Evolutionary conservation across 305 asterid species (phyloP), one percentile per base, ranked within the genome.

Genomic region (Solanum hybrid): DNA sequence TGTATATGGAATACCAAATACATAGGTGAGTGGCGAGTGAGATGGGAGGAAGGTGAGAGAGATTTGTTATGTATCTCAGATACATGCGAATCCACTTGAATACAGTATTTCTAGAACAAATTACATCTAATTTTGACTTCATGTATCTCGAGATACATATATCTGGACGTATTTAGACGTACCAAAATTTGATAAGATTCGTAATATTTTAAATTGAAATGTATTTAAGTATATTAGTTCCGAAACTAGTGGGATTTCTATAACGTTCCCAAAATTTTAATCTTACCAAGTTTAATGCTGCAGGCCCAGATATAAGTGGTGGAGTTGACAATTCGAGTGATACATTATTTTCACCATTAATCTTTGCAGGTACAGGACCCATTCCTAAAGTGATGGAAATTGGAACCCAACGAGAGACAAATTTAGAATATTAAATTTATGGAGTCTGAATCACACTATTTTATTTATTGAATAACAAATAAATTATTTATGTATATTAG

Each of bases 331-430:
- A 82, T 45, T 29, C 15, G 29, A 40, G 29, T 26, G 86, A 87
- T 45, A 45, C 40, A 45, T 42, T 15, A 51, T 27, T 81, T 72
- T 93, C 90, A 94, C 98, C 96, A 93, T 89, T 92, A 94, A 89
- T 94, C 96, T 95, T 38, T 91, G 92, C 97, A 94, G 89, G 97
- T 93, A 93, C 97, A 95, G 6, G 87, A 75, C 14, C 98, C 99
- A 56, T 91, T 85, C 29, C 64, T 90, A 88, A 95, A 95, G 64
- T 92, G 92, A 92, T 94, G 96, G 94, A 72, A 96, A 26, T 69
- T 69, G 15, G 15, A 10, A 93, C 64, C 97, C 90, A 66, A 93
- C 77, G 12, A 26, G 35, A 5, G 35, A 26, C 22, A 22, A 5
- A 72, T 27, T 6, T 29, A 72, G 10, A 72, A 27, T 72, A 72